Percentiles rank a stretch among this genome's conserved stretches.
phyloP scores from a whole-genome alignment of 495 filamentous ascomycete genomes.

The Daldinia vernicosa region DNA sequence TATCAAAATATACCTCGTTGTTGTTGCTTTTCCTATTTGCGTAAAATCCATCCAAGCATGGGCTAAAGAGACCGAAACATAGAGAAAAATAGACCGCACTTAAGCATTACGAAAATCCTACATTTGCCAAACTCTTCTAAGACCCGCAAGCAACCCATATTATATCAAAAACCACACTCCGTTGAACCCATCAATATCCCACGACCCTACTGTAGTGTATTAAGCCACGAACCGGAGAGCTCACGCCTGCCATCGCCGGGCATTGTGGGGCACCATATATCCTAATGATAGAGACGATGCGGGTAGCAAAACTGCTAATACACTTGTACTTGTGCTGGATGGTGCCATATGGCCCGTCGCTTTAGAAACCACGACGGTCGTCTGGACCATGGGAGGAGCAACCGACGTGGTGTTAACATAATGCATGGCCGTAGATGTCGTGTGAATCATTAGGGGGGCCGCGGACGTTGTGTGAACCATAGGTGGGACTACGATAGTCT shows the following conservation, averaged over 20 bases:
- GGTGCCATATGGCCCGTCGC: not conserved
- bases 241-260: conserved; percentile 30
- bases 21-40: conserved; percentile 5
- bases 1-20: conserved; percentile 6
- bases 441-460: not conserved
- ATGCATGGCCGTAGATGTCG: not conserved
- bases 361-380: not conserved
- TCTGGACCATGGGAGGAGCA: not conserved
- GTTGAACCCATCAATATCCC: conserved; percentile 6
- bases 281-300: conserved; percentile 29
- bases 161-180: conserved; percentile 22
- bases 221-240: not conserved
- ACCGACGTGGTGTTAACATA: not conserved
- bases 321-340: not conserved
- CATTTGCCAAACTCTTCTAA: conserved; percentile 15
- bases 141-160: conserved; percentile 10
- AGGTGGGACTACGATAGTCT: conserved; percentile 12
- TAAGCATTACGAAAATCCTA: conserved; percentile 31
- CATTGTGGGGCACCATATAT: conserved; percentile 26
- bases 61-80: conserved; percentile 3
- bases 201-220: not conserved
- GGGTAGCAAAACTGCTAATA: not conserved
- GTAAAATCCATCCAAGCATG: conserved; percentile 6
- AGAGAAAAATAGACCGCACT: conserved; percentile 18
- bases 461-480: not conserved